phyloP scores from a whole-genome alignment of 2,329 filamentous ascomycete species.

The Nemania diffusa region DNA sequence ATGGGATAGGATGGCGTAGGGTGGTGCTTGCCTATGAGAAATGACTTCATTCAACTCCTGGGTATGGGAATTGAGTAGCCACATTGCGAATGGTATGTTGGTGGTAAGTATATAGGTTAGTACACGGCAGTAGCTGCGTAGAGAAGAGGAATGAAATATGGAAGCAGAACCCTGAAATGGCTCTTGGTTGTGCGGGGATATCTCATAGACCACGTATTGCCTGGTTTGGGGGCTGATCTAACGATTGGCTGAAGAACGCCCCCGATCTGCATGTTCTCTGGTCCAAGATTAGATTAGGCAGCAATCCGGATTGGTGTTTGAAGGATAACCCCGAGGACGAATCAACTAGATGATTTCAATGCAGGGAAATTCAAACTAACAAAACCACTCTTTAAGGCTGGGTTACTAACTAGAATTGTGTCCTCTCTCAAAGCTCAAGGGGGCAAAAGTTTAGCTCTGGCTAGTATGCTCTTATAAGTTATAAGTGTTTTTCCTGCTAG shows the following conservation, averaged over 20 bases:
- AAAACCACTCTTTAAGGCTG: no score
- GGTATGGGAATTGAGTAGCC: constrained; percentile 24
- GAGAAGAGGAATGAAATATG: neutral
- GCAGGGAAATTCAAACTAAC: no score
- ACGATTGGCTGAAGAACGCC: neutral
- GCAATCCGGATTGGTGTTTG: no score
- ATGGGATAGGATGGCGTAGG: constrained; percentile 31
- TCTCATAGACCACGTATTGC: neutral
- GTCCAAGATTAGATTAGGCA: no score
- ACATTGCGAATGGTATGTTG: constrained; percentile 6
- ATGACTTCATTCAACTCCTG: constrained; percentile 27
- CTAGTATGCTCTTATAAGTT: no score
- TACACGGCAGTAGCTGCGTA: neutral
- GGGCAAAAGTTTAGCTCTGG: no score
- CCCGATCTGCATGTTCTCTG: no score
- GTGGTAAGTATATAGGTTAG: neutral
- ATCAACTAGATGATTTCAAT: no score
- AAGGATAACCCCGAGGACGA: no score
- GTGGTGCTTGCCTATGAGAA: constrained; percentile 24
- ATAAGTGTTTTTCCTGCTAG: no score
- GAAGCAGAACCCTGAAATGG: neutral
- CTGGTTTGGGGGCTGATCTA: neutral
- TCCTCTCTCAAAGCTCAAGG: no score
- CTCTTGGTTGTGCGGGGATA: neutral
- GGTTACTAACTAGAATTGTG: no score